A percentile compares a stretch with the other conserved stretches of the same genome.
Evolutionary conservation across 257 asterid species (phyloP).

Genomic region (Nicotiana noctiflora): DNA sequence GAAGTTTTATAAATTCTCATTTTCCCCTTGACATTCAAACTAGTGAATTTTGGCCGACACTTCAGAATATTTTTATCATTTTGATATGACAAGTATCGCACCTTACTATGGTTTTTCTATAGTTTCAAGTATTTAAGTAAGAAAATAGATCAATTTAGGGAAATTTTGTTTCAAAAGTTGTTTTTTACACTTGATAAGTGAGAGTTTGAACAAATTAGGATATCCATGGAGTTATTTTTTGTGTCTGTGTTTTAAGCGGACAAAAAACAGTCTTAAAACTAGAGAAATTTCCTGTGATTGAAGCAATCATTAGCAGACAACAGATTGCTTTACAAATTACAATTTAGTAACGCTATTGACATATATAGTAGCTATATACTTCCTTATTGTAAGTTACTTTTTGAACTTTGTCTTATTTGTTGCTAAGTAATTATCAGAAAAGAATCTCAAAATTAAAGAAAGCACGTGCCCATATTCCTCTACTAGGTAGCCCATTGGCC

Average conservation of each 20-base stretch:
- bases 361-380: neutral
- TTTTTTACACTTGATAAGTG: neutral
- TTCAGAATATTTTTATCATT: neutral
- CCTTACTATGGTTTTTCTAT: neutral
- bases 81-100: neutral
- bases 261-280: neutral
- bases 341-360: neutral
- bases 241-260: neutral
- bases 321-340: neutral
- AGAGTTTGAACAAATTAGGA: neutral
- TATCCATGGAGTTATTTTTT: neutral
- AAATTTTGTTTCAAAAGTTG: neutral
- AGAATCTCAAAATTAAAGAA: neutral
- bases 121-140: neutral
- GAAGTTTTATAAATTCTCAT: too few relatives aligned
- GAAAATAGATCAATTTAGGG: neutral
- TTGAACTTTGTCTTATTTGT: neutral
- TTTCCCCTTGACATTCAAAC: neutral
- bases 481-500: neutral
- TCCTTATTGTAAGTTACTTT: neutral
- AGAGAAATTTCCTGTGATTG: neutral
- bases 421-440: neutral
- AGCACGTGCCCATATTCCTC: neutral
- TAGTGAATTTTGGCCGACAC: neutral
- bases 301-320: neutral